Evolutionary conservation across 371 early-diverging fungal species (phyloP), one percentile per base, ranked within the genome.

Genomic region (Mucor racemosus): DNA sequence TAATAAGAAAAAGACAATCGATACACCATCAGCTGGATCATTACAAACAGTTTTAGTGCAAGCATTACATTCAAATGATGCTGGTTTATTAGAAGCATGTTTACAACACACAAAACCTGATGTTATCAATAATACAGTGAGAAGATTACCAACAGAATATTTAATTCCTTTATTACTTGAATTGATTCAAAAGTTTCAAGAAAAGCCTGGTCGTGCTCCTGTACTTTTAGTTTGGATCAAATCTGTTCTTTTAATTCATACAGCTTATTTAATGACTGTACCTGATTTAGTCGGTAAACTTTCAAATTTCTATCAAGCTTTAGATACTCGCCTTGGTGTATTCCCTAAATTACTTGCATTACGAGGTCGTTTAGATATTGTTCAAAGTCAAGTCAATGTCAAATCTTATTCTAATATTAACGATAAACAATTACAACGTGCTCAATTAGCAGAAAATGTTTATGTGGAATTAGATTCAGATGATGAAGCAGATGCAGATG

Each of bases 341-440:
- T 89, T 88, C 69, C 79, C 84, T 13, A 88, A 89, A 65, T 74
- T 94, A 58, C 72, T 89, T 34, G 82, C 85, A 59, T 74, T 94
- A 50, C 76, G 83, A 44, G 95, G 95, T n/a, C 86, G 94, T 26
- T 78, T 94, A 31, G 95, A 94, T 64, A 72, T 94, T 73, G 87
- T 92, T 3, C 82, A 88, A 71, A 81, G 79, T 54, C 94, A 93
- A 76, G 87, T 91, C 48, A 84, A 85, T 59, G 76, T 85, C 68
- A 81, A 88, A 55, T 73, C 78, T 41, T 74, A 78, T 48, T 78
- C 81, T 34, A 78, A 76, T 40, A 65, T 78, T 6, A 75, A 79
- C 62, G 80, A 79, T 31, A 75, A 74, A 35, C 65, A 75, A 36
- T 40, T 71, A 53, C 68, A 74, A 58, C 67, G 68, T 38, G 72